These are phyloP conservation scores for Patellifolia procumbens DNA, from an alignment of 179 eudicot species.

Conservation along the genomic window DNA sequence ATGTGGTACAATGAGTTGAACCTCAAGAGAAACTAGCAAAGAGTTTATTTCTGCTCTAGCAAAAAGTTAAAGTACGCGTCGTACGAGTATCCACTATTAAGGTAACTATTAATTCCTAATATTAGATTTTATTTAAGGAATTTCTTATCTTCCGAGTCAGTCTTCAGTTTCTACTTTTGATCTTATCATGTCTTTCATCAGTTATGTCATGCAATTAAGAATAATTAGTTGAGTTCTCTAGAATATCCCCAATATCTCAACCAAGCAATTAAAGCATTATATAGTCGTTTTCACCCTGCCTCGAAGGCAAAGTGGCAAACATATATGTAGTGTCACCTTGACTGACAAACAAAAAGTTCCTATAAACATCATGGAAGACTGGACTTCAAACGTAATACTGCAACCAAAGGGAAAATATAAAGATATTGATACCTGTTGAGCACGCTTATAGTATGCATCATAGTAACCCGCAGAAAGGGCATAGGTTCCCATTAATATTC, in stretches of 20 bases:
- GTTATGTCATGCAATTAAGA: neutral
- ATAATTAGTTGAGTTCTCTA: neutral
- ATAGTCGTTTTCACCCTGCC: too few species aligned
- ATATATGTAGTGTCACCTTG: neutral
- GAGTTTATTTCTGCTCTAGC: neutral
- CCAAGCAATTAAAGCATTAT: too few species aligned
- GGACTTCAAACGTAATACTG: too few species aligned
- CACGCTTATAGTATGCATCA: constrained; percentile 97
- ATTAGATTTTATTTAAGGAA: neutral
- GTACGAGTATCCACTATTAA: neutral
- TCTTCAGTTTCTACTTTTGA: neutral
- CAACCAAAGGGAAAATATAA: neutral
- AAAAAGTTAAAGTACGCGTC: too few species aligned
- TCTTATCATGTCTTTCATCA: neutral
- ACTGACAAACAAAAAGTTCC: neutral
- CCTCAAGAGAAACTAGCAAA: neutral
- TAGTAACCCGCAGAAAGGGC: constrained; percentile 98
- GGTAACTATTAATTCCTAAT: neutral
- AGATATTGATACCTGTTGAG: constrained; percentile 72
- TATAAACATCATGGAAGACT: neutral
- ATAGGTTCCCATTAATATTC: constrained; percentile 96
- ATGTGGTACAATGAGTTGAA: neutral
- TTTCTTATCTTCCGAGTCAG: neutral
- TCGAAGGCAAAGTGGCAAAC: too few species aligned
- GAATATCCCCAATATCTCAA: neutral